Conservation (phyloP, 1,284 basidiomycete species). For the Butyriboletus appendiculatus region DNA sequence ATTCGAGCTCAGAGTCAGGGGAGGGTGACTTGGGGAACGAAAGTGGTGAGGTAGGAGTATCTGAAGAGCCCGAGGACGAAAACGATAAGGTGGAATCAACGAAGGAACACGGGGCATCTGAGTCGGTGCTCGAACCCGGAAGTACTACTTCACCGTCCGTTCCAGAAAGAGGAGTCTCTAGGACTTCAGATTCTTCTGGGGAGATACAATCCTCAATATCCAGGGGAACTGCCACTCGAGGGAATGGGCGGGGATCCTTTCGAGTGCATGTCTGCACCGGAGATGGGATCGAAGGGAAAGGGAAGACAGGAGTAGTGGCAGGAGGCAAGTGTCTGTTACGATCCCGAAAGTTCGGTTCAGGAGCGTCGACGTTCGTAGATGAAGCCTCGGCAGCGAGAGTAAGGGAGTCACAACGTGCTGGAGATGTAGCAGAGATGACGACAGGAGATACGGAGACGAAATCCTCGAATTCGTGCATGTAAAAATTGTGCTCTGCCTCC, state of each 20-base stretch:
- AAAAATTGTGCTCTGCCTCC: constrained; percentile 42
- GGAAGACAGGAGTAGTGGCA: constrained; percentile 24
- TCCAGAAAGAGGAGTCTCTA: constrained; percentile 12
- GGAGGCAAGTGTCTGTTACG: constrained; percentile 35
- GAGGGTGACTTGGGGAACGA: constrained; percentile 10
- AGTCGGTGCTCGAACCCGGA: constrained; percentile 30
- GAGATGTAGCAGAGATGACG: constrained; percentile 16
- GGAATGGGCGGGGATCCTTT: constrained; percentile 35
- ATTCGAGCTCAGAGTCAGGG: constrained; percentile 13
- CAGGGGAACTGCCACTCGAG: constrained; percentile 39
- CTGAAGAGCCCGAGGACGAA: constrained; percentile 8
- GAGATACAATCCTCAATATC: constrained; percentile 36
- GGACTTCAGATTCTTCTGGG: constrained; percentile 17
- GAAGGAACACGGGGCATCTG: constrained; percentile 31
- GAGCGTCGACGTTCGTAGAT: neutral
- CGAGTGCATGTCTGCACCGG: constrained; percentile 16
- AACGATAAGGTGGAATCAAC: constrained; percentile 24
- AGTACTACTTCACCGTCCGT: constrained; percentile 12
- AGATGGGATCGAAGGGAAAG: constrained; percentile 19
- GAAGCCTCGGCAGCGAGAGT: constrained; percentile 11
- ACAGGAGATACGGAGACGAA: constrained; percentile 39
- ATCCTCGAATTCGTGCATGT: constrained; percentile 41
- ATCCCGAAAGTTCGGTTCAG: constrained; percentile 9
- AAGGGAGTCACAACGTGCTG: constrained; percentile 34
- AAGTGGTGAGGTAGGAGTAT: constrained; percentile 7